Evolutionary conservation across 345 rosid species (phyloP).

Genomic region (Pugionium cornutum): DNA sequence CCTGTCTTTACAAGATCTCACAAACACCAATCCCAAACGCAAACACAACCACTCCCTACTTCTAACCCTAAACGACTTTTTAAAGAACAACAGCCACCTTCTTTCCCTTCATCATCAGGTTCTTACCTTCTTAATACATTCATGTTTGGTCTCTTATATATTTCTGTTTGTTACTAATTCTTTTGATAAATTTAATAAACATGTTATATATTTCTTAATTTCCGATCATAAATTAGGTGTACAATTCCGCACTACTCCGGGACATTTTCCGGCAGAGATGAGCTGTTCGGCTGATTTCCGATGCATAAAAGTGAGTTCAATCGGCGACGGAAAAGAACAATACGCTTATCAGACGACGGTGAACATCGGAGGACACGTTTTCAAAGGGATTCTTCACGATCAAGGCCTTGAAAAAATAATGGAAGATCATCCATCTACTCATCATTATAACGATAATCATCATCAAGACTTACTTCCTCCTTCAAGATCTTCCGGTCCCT

Average conservation of each 20-base stretch:
- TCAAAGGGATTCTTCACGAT: conserved; percentile 66
- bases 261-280: conserved; percentile 56
- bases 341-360: conserved; percentile 48
- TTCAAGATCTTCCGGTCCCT: conserved; percentile 46
- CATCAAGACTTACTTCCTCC: conserved; percentile 44
- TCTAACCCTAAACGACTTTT: conserved; percentile 23
- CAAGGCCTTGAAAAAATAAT: conserved; percentile 51
- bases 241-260: conserved; percentile 26
- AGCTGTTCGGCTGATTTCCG: conserved; percentile 49
- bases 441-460: conserved; percentile 12
- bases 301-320: conserved; percentile 51
- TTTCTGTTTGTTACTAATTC: too few relatives aligned
- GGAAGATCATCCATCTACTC: conserved; percentile 22
- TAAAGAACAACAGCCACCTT: conserved; percentile 25
- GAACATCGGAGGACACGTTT: conserved; percentile 59
- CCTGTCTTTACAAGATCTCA: conserved; percentile 53
- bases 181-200: too few relatives aligned
- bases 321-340: conserved; percentile 47
- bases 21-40: conserved; percentile 22
- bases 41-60: conserved; percentile 27
- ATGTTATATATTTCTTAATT: too few relatives aligned
- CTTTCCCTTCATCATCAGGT: conserved; percentile 35
- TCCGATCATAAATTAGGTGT: conserved; percentile 41
- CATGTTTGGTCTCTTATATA: too few relatives aligned
- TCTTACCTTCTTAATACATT: conserved; percentile 14